Conservation (phyloP, 371 early-diverging fungal genomes). For the Rhizopus sp. region DNA sequence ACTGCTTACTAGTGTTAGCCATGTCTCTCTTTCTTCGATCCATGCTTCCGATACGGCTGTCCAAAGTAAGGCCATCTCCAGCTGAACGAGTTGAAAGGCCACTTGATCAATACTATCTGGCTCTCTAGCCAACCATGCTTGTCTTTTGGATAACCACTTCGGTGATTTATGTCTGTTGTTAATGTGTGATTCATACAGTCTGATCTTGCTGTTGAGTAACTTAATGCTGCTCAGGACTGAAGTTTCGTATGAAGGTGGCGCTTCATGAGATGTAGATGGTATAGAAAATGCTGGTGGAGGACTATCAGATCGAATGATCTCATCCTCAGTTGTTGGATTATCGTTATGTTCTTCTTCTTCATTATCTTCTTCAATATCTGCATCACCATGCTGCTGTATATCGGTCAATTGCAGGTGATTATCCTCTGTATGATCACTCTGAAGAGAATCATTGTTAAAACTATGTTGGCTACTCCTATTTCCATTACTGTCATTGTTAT, state of each 20-base stretch:
- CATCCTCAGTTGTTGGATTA: not conserved
- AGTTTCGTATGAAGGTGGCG: constrained; percentile 53
- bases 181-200: constrained; percentile 45
- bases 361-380: constrained; percentile 4
- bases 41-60: constrained; percentile 50
- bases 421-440: not conserved
- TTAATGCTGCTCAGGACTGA: constrained; percentile 46
- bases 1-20: constrained; percentile 46
- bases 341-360: constrained; percentile 11
- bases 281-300: constrained; percentile 37
- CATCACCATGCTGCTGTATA: constrained; percentile 8
- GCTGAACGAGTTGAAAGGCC: constrained; percentile 46
- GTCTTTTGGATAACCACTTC: constrained; percentile 42
- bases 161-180: constrained; percentile 50
- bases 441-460: not conserved
- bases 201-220: constrained; percentile 32
- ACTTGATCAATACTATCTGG: constrained; percentile 45
- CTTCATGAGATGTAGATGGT: constrained; percentile 20
- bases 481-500: not conserved
- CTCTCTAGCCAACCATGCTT: constrained; percentile 39
- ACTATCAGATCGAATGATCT: constrained; percentile 12
- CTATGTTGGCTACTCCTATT: not conserved
- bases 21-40: constrained; percentile 53
- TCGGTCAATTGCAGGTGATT: not conserved
- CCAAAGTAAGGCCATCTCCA: constrained; percentile 54